Conservation (phyloP, 805 yeast species). For the Saccharomycopsis malanga region DNA sequence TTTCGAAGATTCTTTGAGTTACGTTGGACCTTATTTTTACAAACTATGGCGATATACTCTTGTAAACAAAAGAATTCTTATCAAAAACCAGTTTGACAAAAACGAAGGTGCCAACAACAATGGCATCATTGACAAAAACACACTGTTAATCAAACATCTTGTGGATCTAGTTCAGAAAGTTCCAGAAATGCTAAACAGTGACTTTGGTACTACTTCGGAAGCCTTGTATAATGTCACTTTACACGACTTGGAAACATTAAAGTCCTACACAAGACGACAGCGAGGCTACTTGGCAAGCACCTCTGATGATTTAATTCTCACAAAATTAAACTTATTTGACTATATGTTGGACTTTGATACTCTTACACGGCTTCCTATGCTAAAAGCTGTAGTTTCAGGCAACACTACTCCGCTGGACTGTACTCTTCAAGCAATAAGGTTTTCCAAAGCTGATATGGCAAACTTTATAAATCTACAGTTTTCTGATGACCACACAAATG, state of each 20-base stretch:
- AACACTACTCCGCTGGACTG: too few species aligned
- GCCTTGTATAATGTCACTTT: constrained; percentile 13
- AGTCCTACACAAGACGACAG: background rate
- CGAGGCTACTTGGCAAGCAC: constrained; percentile 15
- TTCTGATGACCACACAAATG: too few species aligned
- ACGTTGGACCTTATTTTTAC: constrained; percentile 11
- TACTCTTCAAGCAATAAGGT: background rate
- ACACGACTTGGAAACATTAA: constrained; percentile 8
- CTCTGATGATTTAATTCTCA: constrained; percentile 14
- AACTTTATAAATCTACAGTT: constrained; percentile 3
- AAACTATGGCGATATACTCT: constrained; percentile 7
- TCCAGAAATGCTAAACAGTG: background rate
- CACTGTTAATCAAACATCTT: constrained; percentile 3
- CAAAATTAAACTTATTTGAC: constrained; percentile 11
- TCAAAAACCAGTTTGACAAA: constrained; percentile 12
- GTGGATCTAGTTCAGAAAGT: background rate
- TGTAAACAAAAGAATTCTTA: constrained; percentile 9
- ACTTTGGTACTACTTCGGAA: background rate
- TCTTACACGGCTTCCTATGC: constrained; percentile 3
- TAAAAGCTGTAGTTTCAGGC: background rate
- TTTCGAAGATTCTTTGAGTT: background rate
- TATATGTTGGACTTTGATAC: constrained; percentile 15
- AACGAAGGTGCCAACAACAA: background rate
- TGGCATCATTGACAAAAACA: constrained; percentile 5
- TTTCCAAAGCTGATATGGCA: constrained; percentile 3